phyloP scores from a whole-genome alignment of 2,329 filamentous ascomycete genomes.

The Endocalyx cinctus region DNA sequence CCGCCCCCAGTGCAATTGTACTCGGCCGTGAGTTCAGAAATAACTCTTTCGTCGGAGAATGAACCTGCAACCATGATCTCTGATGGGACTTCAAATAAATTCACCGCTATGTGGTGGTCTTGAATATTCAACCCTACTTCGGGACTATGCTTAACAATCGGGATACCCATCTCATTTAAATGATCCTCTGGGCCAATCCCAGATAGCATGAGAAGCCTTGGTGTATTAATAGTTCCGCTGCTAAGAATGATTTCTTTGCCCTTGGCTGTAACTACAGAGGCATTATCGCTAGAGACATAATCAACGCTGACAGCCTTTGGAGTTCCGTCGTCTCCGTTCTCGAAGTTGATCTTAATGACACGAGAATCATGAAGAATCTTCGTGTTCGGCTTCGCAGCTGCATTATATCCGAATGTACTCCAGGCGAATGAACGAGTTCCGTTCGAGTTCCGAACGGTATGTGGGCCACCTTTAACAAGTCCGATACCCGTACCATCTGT shows the following conservation, averaged over 20 bases:
- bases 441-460: slow-evolving; percentile 7
- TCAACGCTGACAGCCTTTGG: slow-evolving; percentile 31
- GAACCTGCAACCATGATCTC: slow-evolving; percentile 7
- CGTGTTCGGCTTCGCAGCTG: slow-evolving; percentile 8
- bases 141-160: slow-evolving; percentile 17
- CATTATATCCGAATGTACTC: slow-evolving; percentile 9
- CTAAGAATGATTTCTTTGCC: slow-evolving; percentile 24
- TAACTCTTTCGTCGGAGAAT: slow-evolving; percentile 4
- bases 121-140: slow-evolving; percentile 21
- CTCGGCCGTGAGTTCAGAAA: slow-evolving; percentile 7
- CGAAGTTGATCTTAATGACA: slow-evolving; percentile 30
- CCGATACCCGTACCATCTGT: slow-evolving; percentile 13
- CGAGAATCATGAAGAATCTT: slow-evolving; percentile 19
- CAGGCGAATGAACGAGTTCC: slow-evolving; percentile 14
- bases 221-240: slow-evolving; percentile 22
- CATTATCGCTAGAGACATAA: slow-evolving; percentile 24
- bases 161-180: slow-evolving; percentile 23
- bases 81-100: slow-evolving; percentile 9
- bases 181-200: slow-evolving; percentile 21
- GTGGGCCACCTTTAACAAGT: slow-evolving; percentile 6
- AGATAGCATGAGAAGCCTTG: slow-evolving; percentile 25
- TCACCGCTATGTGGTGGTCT: slow-evolving; percentile 14
- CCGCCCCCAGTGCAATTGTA: slow-evolving; percentile 10
- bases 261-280: slow-evolving; percentile 23
- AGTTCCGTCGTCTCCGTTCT: slow-evolving; percentile 11